phyloP scores from a whole-genome alignment of 768 basidiomycete species.

The Hydnum rufescens region DNA sequence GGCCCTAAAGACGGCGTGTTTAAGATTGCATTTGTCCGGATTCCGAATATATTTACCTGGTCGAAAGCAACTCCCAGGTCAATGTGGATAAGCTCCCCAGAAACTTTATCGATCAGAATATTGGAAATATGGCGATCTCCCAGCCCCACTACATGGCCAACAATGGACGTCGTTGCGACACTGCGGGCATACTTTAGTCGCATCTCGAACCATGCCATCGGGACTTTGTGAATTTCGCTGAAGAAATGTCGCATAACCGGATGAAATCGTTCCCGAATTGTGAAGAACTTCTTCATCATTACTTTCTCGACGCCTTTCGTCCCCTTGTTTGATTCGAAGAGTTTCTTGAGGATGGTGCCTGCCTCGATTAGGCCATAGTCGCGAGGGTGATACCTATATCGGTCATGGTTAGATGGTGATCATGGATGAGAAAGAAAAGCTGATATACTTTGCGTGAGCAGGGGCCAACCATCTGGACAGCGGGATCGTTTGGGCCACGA shows the following conservation, averaged over 20 bases:
- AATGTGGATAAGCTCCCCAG: constrained; percentile 85
- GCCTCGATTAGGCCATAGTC: too few relatives aligned
- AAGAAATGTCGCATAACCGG: constrained; percentile 94
- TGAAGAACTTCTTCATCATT: constrained; percentile 18
- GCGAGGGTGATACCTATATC: too few relatives aligned
- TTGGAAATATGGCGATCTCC: constrained; percentile 88
- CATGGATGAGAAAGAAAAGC: too few relatives aligned
- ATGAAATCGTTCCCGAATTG: constrained; percentile 29
- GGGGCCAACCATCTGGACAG: constrained; percentile 38
- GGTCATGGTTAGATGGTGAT: too few relatives aligned
- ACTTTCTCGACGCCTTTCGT: constrained; percentile 4
- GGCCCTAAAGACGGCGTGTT: constrained; percentile 35
- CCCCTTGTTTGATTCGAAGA: too few relatives aligned
- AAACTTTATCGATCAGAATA: constrained; percentile 65
- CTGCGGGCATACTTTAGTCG: constrained; percentile 79
- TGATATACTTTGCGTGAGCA: constrained; percentile 41
- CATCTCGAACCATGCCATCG: constrained; percentile 83
- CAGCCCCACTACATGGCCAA: constrained; percentile 79
- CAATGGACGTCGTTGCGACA: constrained; percentile 83
- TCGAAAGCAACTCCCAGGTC: constrained; percentile 96
- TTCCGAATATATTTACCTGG: constrained; percentile 31
- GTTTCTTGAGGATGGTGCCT: too few relatives aligned
- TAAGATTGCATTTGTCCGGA: neutral
- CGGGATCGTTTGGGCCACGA: constrained; percentile 59
- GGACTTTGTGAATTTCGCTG: constrained; percentile 70